Evolutionary conservation across 345 rosid species (phyloP).

Genomic region (Salix caprea): DNA sequence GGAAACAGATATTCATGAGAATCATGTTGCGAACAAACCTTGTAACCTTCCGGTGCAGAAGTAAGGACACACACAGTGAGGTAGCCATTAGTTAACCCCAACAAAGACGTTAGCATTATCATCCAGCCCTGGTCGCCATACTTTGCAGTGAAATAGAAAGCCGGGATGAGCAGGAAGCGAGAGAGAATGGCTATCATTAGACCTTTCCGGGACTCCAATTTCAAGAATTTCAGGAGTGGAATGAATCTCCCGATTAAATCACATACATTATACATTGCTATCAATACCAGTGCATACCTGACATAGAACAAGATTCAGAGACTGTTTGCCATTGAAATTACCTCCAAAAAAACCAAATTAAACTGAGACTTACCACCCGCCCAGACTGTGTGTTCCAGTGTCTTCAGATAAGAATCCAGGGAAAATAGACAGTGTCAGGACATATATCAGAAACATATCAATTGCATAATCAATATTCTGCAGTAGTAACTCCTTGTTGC

Average conservation of each 20-base stretch:
- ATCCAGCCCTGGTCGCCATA: constrained; percentile 87
- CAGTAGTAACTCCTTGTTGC: constrained; percentile 45
- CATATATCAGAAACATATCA: constrained; percentile 54
- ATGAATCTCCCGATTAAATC: constrained; percentile 62
- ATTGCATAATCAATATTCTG: constrained; percentile 60
- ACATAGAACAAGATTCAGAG: not conserved
- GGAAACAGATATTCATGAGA: not conserved
- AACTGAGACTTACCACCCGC: constrained; percentile 49
- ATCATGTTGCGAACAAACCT: constrained; percentile 33
- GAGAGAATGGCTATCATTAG: constrained; percentile 37
- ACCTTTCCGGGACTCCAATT: constrained; percentile 56
- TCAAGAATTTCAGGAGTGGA: constrained; percentile 44
- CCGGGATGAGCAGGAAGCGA: constrained; percentile 58
- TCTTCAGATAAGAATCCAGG: constrained; percentile 84
- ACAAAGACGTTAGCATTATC: constrained; percentile 64
- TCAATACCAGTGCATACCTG: constrained; percentile 74
- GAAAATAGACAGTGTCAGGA: constrained; percentile 66
- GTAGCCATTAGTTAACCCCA: constrained; percentile 71
- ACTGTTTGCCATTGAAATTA: not conserved
- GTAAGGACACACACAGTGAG: constrained; percentile 75
- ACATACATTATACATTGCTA: constrained; percentile 64
- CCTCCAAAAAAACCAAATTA: not conserved
- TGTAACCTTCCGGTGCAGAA: constrained; percentile 77
- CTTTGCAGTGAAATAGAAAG: constrained; percentile 72
- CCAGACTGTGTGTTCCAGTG: constrained; percentile 68